Conservation (phyloP, 202 grass and related monocot species). For the Musa balbisiana region DNA sequence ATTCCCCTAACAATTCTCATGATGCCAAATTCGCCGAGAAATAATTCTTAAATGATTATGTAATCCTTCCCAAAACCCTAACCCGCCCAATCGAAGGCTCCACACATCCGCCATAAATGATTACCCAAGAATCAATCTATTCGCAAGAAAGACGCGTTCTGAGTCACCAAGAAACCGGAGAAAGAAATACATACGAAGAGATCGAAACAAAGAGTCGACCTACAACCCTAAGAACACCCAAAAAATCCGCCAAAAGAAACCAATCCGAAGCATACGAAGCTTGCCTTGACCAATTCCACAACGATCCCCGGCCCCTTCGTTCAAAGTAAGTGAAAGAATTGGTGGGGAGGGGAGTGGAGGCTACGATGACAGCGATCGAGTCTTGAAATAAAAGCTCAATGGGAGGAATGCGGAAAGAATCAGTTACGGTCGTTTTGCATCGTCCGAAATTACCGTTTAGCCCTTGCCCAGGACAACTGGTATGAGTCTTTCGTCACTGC, state of each 20-base stretch:
- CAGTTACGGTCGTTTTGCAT: not conserved
- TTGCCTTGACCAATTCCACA: not conserved
- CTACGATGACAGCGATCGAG: not conserved
- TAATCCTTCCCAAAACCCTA: conserved; percentile 1
- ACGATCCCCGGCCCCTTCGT: not conserved
- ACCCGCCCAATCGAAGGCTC: not conserved
- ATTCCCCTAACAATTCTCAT: conserved; percentile 84
- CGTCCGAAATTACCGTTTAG: not conserved
- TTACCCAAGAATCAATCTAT: not conserved
- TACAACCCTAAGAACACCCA: not conserved
- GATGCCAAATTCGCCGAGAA: conserved; percentile 21
- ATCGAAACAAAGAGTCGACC: not conserved
- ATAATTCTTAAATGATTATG: not conserved
- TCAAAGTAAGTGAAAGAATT: not conserved
- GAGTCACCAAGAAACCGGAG: not conserved
- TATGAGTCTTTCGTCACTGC: too few species aligned
- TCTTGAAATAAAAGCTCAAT: not conserved
- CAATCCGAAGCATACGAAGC: not conserved
- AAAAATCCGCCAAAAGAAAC: not conserved
- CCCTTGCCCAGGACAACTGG: too few species aligned
- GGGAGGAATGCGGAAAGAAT: not conserved
- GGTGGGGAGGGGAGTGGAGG: not conserved
- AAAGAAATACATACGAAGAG: too few species aligned
- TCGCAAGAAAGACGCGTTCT: not conserved
- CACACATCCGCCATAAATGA: not conserved